Conservation (phyloP, 768 basidiomycete genomes). For the Mycena maculata region DNA sequence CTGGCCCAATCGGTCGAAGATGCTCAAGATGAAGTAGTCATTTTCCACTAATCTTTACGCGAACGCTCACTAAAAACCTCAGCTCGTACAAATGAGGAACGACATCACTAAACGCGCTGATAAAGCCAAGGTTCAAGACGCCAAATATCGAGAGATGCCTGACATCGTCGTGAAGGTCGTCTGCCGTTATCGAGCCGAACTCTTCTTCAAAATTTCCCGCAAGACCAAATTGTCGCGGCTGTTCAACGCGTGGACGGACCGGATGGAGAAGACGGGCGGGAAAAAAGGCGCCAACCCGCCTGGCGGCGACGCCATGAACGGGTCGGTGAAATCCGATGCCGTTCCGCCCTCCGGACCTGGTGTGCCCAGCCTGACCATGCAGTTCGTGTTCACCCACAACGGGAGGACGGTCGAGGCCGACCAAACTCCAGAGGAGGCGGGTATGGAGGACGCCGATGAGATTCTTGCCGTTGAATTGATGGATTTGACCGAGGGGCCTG, state of each 20-base stretch:
- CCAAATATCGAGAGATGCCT: conserved; percentile 87
- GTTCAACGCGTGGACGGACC: conserved; percentile 89
- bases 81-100: conserved; percentile 85
- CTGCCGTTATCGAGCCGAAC: conserved; percentile 89
- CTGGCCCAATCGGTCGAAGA: conserved; percentile 86
- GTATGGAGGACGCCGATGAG: conserved; percentile 90
- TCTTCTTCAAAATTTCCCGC: conserved; percentile 93
- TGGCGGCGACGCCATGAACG: conserved; percentile 55
- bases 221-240: conserved; percentile 87
- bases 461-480: conserved; percentile 91
- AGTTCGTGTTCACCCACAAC: conserved; percentile 88
- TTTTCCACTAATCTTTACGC: not conserved
- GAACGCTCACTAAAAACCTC: conserved; percentile 21
- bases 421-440: conserved; percentile 86
- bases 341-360: conserved; percentile 56
- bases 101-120: conserved; percentile 86
- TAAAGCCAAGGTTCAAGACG: conserved; percentile 81
- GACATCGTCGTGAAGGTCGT: conserved; percentile 91
- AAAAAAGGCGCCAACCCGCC: conserved; percentile 52
- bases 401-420: conserved; percentile 84
- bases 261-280: conserved; percentile 76
- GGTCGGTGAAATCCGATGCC: conserved; percentile 62
- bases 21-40: conserved; percentile 83
- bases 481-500: conserved; percentile 83
- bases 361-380: conserved; percentile 61